Percentiles rank a stretch among this genome's conserved stretches.
phyloP scores from a whole-genome alignment of 2,329 filamentous ascomycete species.

The Neofusicoccum sp. region DNA sequence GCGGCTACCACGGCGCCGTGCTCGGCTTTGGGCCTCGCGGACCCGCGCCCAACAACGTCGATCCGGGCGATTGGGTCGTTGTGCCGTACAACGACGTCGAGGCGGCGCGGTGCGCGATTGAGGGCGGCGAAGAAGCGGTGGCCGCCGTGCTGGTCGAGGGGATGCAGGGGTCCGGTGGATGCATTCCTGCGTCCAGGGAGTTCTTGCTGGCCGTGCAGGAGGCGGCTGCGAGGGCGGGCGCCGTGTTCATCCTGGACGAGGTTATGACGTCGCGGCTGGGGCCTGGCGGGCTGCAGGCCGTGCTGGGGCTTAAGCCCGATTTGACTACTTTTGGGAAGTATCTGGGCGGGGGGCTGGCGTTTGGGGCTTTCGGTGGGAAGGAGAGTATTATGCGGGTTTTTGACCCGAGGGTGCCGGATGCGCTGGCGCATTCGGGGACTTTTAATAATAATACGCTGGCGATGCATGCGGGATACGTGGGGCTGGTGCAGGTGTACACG shows the following conservation, averaged over 20 bases:
- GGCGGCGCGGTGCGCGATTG: slow-evolving; percentile 49
- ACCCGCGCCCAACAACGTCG: slow-evolving; percentile 51
- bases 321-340: slow-evolving; percentile 68
- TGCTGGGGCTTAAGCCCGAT: slow-evolving; percentile 57
- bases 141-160: slow-evolving; percentile 68
- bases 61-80: slow-evolving; percentile 60
- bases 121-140: slow-evolving; percentile 45
- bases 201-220: slow-evolving; percentile 58
- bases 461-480: slow-evolving; percentile 58
- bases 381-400: slow-evolving; percentile 61
- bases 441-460: slow-evolving; percentile 70
- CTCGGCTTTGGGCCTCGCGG: slow-evolving; percentile 48
- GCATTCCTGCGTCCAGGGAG: slow-evolving; percentile 51
- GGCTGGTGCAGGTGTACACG: slow-evolving; percentile 40
- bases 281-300: slow-evolving; percentile 52
- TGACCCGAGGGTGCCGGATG: slow-evolving; percentile 49
- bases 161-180: slow-evolving; percentile 67
- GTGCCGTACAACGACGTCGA: slow-evolving; percentile 64
- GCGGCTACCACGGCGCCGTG: slow-evolving; percentile 59
- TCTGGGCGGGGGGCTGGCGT: slow-evolving; percentile 66
- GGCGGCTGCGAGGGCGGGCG: slow-evolving; percentile 52
- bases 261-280: slow-evolving; percentile 68
- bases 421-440: slow-evolving; percentile 61
- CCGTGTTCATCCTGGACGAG: slow-evolving; percentile 70
- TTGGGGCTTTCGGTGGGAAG: slow-evolving; percentile 68